Conservation (phyloP, 2,329 filamentous ascomycete species). For the Fusarium armeniacum region DNA sequence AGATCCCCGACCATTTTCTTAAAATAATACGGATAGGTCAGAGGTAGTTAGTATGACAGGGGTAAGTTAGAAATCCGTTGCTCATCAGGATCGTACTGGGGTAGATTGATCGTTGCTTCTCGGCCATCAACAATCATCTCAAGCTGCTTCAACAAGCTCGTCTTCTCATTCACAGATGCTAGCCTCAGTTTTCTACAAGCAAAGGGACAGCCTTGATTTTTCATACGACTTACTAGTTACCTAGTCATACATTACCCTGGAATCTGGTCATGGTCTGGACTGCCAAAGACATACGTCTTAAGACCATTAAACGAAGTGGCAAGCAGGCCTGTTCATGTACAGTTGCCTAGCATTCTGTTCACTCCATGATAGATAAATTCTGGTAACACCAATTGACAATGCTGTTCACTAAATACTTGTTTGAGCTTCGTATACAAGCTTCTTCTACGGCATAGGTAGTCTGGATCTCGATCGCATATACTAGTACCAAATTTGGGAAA, state of each 20-base stretch:
- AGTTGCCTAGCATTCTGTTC: background rate
- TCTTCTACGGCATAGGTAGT: conserved; percentile 1
- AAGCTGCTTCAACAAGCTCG: background rate
- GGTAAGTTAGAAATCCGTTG: background rate
- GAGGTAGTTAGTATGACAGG: background rate
- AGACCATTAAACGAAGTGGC: too few relatives aligned
- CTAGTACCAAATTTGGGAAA: conserved; percentile 12
- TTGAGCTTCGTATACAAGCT: conserved; percentile 8
- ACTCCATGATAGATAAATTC: background rate
- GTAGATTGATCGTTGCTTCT: conserved; percentile 29
- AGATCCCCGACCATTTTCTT: conserved; percentile 20
- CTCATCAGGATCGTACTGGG: conserved; percentile 20
- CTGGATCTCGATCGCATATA: conserved; percentile 38
- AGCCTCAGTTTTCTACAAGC: background rate
- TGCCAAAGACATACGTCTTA: too few relatives aligned
- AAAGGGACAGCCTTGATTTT: background rate
- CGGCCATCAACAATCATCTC: conserved; percentile 10
- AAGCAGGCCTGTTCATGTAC: background rate
- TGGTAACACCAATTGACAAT: conserved; percentile 5
- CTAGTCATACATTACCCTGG: background rate
- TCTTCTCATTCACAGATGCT: conserved; percentile 1
- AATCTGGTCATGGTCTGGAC: too few relatives aligned
- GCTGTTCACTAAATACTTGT: background rate
- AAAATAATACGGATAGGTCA: conserved; percentile 22
- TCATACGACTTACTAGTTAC: background rate